phyloP scores from a whole-genome alignment of 208 protist species.

The Wallacemonas sp. region DNA sequence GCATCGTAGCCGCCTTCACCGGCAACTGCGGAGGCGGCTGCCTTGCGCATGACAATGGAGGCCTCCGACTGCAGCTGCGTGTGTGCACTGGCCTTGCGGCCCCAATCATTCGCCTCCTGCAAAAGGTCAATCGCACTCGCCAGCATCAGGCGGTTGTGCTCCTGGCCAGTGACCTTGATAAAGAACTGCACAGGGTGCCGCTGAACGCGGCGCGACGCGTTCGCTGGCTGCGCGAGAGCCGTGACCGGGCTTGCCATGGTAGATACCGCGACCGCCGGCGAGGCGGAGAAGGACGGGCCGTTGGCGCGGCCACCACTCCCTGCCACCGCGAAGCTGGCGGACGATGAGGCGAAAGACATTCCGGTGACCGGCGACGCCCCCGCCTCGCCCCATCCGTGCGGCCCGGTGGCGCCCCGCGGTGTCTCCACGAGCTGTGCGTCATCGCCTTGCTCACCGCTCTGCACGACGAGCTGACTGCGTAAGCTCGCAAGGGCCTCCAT shows the following conservation, averaged over 20 bases:
- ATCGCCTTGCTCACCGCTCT: background rate
- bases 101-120: constrained; percentile 59
- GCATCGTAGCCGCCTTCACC: background rate
- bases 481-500: constrained; percentile 30
- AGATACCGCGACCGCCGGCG: background rate
- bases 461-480: constrained; percentile 39
- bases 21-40: background rate
- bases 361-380: background rate
- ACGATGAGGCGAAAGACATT: background rate
- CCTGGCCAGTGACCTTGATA: constrained; percentile 52
- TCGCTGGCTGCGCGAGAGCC: background rate
- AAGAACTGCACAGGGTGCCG: constrained; percentile 78
- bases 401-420: background rate
- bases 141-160: constrained; percentile 56
- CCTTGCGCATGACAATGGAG: background rate
- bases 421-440: background rate
- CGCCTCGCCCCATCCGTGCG: background rate
- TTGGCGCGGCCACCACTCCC: background rate
- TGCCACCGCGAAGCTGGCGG: background rate
- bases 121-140: constrained; percentile 38
- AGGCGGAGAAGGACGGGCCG: background rate
- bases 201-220: background rate
- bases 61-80: background rate
- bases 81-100: constrained; percentile 30
- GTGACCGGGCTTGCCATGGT: background rate